Evolutionary conservation across 306 rosid genomes (phyloP).

Genomic region (Trifolium pratense): DNA sequence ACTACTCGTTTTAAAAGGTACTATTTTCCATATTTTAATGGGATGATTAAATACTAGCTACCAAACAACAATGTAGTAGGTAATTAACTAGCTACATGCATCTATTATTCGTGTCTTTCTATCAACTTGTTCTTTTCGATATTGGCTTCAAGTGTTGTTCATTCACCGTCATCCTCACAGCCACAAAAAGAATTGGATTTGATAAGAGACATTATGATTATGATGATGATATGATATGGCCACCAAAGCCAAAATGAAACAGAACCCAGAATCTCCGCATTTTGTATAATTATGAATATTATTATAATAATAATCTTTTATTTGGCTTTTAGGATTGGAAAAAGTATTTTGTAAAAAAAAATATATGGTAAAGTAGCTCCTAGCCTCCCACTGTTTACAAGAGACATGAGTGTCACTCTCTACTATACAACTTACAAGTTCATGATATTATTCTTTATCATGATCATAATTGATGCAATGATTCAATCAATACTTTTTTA

Average conservation of each 20-base stretch:
- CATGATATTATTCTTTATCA: no score
- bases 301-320: no score
- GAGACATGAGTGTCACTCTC: no score
- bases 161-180: not conserved
- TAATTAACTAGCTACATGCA: not conserved
- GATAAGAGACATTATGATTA: not conserved
- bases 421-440: no score
- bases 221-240: not conserved
- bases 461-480: no score
- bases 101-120: not conserved
- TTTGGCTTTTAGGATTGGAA: not conserved
- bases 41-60: not conserved
- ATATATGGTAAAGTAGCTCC: not conserved
- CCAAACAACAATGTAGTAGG: constrained; percentile 1
- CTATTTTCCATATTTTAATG: no score
- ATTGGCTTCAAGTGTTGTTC: not conserved
- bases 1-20: no score
- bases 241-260: not conserved
- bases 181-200: not conserved
- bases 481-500: no score
- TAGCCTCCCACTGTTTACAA: not conserved
- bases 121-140: not conserved
- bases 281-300: not conserved
- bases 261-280: not conserved
- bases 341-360: no score